phyloP scores from a whole-genome alignment of 129 eudicot species.

The Helianthus annuus region HanXRQr2.0-SUNRISE NC_035437.2:176363654-176364153 shows the following conservation, averaged over 20 bases:
- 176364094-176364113: constrained; percentile 11
- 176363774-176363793: constrained; percentile 94
- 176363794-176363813: constrained; percentile 98
- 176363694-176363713: constrained; percentile 51
- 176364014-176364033: constrained; percentile 51
- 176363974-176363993: constrained; percentile 14
- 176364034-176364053: constrained; percentile 61
- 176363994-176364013: constrained; percentile 92
- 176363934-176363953: constrained; percentile 1
- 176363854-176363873: not conserved
- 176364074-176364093: constrained; percentile 11
- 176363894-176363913: constrained; percentile 49
- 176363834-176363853: constrained; percentile 5
- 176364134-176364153: constrained; percentile 79
- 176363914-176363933: constrained; percentile 35
- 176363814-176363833: constrained; percentile 92
- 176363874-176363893: constrained; percentile 5
- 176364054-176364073: constrained; percentile 21
- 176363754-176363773: constrained; percentile 92
- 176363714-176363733: constrained; percentile 67
- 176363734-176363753: constrained; percentile 88
- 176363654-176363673: constrained; percentile 91
- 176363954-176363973: constrained; percentile 5
- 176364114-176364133: constrained; percentile 56
- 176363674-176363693: constrained; percentile 49